Base-by-base conservation (phyloP, 2,329 filamentous ascomycete genomes). In the Botrytis sinoallii region DNA sequence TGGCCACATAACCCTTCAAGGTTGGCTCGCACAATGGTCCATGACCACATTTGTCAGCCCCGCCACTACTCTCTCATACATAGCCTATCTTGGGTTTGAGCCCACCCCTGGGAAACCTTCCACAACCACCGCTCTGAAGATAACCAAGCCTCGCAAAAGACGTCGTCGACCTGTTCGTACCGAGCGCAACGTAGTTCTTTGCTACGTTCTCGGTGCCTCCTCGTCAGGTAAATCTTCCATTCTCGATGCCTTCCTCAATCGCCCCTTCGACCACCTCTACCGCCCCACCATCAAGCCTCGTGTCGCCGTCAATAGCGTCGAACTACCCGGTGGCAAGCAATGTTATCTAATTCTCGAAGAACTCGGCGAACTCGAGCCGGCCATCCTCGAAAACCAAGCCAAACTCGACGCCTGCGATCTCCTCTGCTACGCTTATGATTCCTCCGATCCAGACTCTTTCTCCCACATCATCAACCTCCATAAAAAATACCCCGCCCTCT, bases 41-140 rank as follows among this genome's bases (percentile, higher is more conserved):
- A 99, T 99, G 96, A 99, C 96, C 0, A 99, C 96, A 0, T 99
- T 98, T 79, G 90, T 97, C 75, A 95, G 97, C 73, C 95, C 96
- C 20, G 97, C 96, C 81, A 98, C 94, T 0, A 98, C 96, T 0
- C 87, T 99, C 6, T 95, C 97, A 78, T 99, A 99, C 81, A 89
- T 99, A 3, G 96, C 96, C 4, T 98, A 98, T 81, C 90, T 99
- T 3, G 96, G 96, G 1, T 99, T 98, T 79, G 96, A 98, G 81
- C 91, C 93, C 3, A 85, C 89, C 2, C 92, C 92, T 78, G 93
- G 92, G 77, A 85, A 88, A n/a, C 92, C 92, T 57, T 90, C 91
- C 0, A 94, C 93, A 2, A 93, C 93, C 0, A 89, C 91, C 1
- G 96, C 96, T 4, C 86, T 99, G 60, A 98, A 98, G 80, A 89